Evolutionary conservation across 352 stramenopile species (phyloP), one percentile per base, ranked within the genome.

Genomic region (Phytophthora macrochlamydospora): DNA sequence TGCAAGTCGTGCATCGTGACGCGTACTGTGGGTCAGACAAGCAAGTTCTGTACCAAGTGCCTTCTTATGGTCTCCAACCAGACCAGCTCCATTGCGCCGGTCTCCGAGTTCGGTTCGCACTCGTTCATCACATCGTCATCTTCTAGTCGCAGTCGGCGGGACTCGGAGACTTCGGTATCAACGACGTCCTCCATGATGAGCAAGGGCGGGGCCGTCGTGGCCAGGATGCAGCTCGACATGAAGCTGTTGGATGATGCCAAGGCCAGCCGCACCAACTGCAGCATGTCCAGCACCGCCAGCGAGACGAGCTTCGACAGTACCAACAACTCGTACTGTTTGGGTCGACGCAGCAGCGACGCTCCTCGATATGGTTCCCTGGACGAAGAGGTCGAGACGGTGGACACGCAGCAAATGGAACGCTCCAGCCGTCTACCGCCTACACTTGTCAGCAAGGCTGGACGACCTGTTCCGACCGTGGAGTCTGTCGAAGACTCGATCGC

Each of bases 1-100:
- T 94, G 86, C 67, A 91, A 86, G 72, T 87, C 83, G 42, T 93
- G 85, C 68, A 73, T 90, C 29, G 81, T 92, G 46, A 81, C 65
- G 29, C 83, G 81, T 0, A 73, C 60, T 11, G 75, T 80, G 32
- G 74, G 71, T 13, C 77, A 87, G n/a, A 71, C 75, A 7, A 71
- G 61, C 58, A 92, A 89, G 69, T 90, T 92, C 52, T 92, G 83
- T 66, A 91, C 84, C 33, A 87, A 89, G 64, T 91, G 83, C 62
- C 76, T 91, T 32, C 71, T 89, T 51, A 59, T 86, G 56, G 82
- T 81, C 0, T 87, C 74, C 7, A 73, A 48, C 3, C 71, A 87
- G 51, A 60, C 79, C n/a, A 67, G 77, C 32, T 35, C 62, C 31
- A 44, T 69, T 24, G 60, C 69, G 33, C 50, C 65, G 12, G 46